Conservation (phyloP, 1,139 yeast genomes). For the Kodamaea arcana region DNA sequence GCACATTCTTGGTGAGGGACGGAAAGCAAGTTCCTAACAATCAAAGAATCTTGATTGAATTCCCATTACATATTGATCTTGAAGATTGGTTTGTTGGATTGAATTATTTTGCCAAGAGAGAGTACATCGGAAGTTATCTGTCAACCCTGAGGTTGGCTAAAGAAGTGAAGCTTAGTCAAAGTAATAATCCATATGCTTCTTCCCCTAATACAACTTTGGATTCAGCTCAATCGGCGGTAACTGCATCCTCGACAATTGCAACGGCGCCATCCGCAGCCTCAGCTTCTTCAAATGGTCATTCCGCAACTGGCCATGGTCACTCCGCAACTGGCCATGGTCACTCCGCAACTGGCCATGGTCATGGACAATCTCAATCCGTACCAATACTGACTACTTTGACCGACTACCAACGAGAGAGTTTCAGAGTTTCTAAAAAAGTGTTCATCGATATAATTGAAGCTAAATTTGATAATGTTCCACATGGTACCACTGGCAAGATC, state of each 20-base stretch:
- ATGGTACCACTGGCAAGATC: conserved; percentile 28
- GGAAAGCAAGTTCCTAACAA: conserved; percentile 31
- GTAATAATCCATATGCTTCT: neutral
- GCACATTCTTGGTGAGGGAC: conserved; percentile 29
- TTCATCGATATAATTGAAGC: conserved; percentile 67
- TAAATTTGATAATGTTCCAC: conserved; percentile 34
- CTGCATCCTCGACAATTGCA: neutral
- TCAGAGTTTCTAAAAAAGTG: conserved; percentile 55
- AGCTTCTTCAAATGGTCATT: neutral
- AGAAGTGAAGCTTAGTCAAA: conserved; percentile 1
- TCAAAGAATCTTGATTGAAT: conserved; percentile 53
- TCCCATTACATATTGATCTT: conserved; percentile 66
- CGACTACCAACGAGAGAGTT: conserved; percentile 30
- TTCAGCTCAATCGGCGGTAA: neutral
- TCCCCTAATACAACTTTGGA: neutral
- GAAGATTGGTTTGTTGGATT: conserved; percentile 84
- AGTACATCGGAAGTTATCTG: conserved; percentile 40
- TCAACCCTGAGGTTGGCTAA: conserved; percentile 5
- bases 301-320: conserved; percentile 4
- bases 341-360: too few species aligned
- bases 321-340: conserved; percentile 7
- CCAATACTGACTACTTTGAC: conserved; percentile 9
- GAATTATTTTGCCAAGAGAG: conserved; percentile 62
- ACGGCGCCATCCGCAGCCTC: neutral
- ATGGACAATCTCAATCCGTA: neutral